These are phyloP conservation scores for Pogostemon cablin DNA, from an alignment of 257 asterid species.

Conservation along the genomic window DNA sequence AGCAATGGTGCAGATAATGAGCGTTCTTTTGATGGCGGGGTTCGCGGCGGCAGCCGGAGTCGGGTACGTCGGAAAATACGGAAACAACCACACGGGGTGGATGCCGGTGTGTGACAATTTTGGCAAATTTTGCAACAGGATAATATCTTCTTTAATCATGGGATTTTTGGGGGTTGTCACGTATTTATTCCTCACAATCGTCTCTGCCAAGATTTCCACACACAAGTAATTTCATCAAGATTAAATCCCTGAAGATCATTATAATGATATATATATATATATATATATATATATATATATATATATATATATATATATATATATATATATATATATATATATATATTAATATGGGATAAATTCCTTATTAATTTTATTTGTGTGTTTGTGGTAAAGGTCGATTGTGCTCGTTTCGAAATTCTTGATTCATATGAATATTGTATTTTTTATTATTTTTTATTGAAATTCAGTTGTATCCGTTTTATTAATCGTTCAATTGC, in stretches of 20 bases:
- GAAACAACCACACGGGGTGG: conserved; percentile 60
- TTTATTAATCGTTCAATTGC: no score
- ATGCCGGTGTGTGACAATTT: conserved; percentile 60
- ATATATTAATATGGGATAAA: no score
- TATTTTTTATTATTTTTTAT: no score
- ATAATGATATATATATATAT: background rate
- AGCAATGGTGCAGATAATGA: conserved; percentile 39
- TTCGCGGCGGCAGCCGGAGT: conserved; percentile 55
- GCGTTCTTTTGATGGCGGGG: conserved; percentile 52
- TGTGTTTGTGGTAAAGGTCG: no score
- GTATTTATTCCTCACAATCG: conserved; percentile 47
- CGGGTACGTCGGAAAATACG: conserved; percentile 62
- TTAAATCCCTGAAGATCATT: background rate
- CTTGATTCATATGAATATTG: no score
- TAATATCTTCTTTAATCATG: conserved; percentile 22
- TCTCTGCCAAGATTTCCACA: conserved; percentile 47
- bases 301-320: no score
- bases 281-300: background rate
- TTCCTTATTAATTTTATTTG: no score
- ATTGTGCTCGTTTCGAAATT: no score
- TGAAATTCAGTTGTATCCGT: no score
- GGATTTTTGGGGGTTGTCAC: conserved; percentile 37
- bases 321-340: no score
- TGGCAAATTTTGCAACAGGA: conserved; percentile 52
- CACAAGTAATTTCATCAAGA: background rate